These are phyloP conservation scores for Eragrostis curvula DNA, from an alignment of 176 grass and related monocot species.

Conservation along the genomic window DNA sequence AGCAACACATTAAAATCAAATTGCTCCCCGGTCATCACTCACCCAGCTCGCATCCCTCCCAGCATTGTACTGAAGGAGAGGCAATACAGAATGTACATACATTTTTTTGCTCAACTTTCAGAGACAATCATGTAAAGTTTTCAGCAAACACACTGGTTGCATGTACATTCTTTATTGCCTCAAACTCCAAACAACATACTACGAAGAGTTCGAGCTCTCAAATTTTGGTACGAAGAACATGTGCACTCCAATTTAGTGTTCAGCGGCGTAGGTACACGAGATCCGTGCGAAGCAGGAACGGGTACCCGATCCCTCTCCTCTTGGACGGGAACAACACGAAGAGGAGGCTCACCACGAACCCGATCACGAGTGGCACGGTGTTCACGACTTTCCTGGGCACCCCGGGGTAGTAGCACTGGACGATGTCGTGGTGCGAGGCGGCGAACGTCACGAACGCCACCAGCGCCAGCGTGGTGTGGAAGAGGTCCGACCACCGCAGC, in stretches of 20 bases:
- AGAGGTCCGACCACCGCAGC: slow-evolving; percentile 77
- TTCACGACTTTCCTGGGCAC: slow-evolving; percentile 78
- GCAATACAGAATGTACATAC: slow-evolving; percentile 34
- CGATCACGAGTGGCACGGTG: slow-evolving; percentile 71
- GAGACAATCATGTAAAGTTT: neutral
- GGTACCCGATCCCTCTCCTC: slow-evolving; percentile 85
- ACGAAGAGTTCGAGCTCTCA: too few species aligned
- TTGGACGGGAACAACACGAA: slow-evolving; percentile 88
- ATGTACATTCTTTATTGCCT: too few species aligned
- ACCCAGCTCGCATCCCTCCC: neutral
- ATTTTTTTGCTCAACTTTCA: slow-evolving; percentile 31
- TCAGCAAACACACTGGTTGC: too few species aligned
- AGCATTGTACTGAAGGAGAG: slow-evolving; percentile 15
- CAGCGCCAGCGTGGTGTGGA: slow-evolving; percentile 72
- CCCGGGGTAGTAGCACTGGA: slow-evolving; percentile 66
- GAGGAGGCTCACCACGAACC: slow-evolving; percentile 78
- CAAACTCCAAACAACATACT: too few species aligned
- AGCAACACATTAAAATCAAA: neutral
- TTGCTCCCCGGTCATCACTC: neutral
- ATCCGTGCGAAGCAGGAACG: slow-evolving; percentile 76
- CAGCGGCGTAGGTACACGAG: slow-evolving; percentile 57
- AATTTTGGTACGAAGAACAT: neutral
- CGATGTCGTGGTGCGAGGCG: slow-evolving; percentile 78
- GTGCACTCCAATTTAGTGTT: neutral
- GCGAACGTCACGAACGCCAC: slow-evolving; percentile 76